Base-by-base conservation (phyloP, 2,329 filamentous ascomycete species). In the Ophiocordyceps camponoti-leonardi region DNA sequence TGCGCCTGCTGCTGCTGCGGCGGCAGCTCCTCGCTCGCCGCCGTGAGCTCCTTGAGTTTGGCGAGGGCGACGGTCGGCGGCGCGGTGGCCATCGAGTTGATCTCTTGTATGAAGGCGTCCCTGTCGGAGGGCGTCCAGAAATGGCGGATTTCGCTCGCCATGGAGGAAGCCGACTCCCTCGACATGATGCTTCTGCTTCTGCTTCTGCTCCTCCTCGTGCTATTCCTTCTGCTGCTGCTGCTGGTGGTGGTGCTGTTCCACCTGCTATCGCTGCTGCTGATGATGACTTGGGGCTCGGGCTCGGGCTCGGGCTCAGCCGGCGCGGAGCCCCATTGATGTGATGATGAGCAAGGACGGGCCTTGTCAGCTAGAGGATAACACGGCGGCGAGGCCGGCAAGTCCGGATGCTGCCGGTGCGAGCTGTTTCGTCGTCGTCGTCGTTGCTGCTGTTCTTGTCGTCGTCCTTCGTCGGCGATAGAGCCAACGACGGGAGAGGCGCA, bases 321-420 rank as follows among this genome's bases (percentile, higher is more conserved):
- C 12, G 41, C 42, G 22, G 47, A 35, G 3, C 48, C 43, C 48
- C 49, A 50, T 12, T 46, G 45, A 28, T 46, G 30, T 49, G 18
- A 47, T 45, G 16, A 30, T 41, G 14, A 45, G 42, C 14, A 40
- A 44, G 23, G 46, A 19, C 40, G 26, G 47, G 19, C 30, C 19
- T 26, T n/a, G 20, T 4, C 35, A n/a, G 43, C 20, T 4, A 31
- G 18, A 13, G 37, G 30, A 14, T 47, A 44, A 2, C 51, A 46
- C 1, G 49, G 50, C 6, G 52, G 50, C 42, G 50, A 49, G 5
- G 45, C 42, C 3, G 49, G 50, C 7, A 50, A 49, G 5, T 48
- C 44, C 3, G 43, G 42, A n/a, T 20, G 41, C 6, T 20, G 26
- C 26, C n/a, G 16, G 19, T 51, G n/a, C 16, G 6, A n/a, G n/a